Conservation (phyloP, 1,284 basidiomycete species). For the Ceratobasidium sp. region DNA sequence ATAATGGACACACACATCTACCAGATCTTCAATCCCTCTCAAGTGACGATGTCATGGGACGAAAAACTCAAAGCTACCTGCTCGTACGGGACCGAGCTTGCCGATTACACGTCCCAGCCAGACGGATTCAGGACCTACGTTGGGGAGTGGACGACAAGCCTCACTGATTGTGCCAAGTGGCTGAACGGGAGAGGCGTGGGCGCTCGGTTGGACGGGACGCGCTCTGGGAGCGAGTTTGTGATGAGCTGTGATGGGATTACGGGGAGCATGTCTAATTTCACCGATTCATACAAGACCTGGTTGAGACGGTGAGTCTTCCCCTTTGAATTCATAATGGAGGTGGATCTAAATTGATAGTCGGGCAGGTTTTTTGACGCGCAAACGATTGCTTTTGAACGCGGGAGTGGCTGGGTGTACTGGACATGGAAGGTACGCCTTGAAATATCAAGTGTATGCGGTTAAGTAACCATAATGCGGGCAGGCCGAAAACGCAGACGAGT, state of each 20-base stretch:
- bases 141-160: slow-evolving; percentile 38
- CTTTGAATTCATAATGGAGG: not conserved
- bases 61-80: slow-evolving; percentile 31
- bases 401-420: slow-evolving; percentile 45
- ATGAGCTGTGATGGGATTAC: slow-evolving; percentile 41
- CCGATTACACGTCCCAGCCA: not conserved
- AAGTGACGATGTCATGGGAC: slow-evolving; percentile 33
- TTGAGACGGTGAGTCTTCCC: slow-evolving; percentile 23
- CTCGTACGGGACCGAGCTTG: slow-evolving; percentile 3
- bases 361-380: slow-evolving; percentile 22
- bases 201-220: slow-evolving; percentile 30
- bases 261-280: slow-evolving; percentile 44
- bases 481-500: slow-evolving; percentile 40
- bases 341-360: not conserved
- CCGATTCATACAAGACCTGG: slow-evolving; percentile 42
- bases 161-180: slow-evolving; percentile 39
- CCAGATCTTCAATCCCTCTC: slow-evolving; percentile 46
- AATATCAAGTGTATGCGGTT: not conserved
- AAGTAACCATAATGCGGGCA: not conserved
- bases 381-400: slow-evolving; percentile 41
- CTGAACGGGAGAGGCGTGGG: slow-evolving; percentile 32
- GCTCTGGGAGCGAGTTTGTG: slow-evolving; percentile 19
- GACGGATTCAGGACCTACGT: slow-evolving; percentile 36
- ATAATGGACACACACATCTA: slow-evolving; percentile 59
- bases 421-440: slow-evolving; percentile 39